Evolutionary conservation across 1,284 basidiomycete genomes (phyloP), one percentile per base, ranked within the genome.

Genomic region (Bondarzewia mesenterica): DNA sequence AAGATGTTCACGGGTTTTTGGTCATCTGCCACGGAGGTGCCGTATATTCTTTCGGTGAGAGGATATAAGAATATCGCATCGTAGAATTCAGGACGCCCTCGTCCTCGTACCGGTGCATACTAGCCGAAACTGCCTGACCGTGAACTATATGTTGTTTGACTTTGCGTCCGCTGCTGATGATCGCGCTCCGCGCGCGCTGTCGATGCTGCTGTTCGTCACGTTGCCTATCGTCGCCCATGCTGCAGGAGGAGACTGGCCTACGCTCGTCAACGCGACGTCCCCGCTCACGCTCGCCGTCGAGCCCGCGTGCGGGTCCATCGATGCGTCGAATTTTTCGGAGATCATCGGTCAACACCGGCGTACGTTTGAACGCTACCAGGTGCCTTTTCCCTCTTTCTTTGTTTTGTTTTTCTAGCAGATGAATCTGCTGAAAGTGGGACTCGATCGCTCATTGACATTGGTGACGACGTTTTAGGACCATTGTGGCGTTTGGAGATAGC

Each of bases 401-500:
- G n/a, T n/a, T n/a, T n/a, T n/a, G n/a, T n/a, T n/a, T n/a, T n/a
- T n/a, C n/a, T n/a, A n/a, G 29, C 29, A 10, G 29, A 2, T 10
- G 5, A n/a, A n/a, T 10, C 29, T 10, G n/a, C 29, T 32, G 5
- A 3, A n/a, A n/a, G 12, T 1, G 29, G 29, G 29, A 4, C 38
- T 39, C 14, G 12, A 10, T 40, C 6, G 21, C 38, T 22, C 7
- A 18, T 10, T 40, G 29, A 32, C 1, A 12, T 32, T 2, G 29
- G 5, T 22, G n/a, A 2, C 10, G 3, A 4, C n/a, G 21, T 18
- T 40, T 10, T 5, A 40, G 38, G 38, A 40, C 38, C 12, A 18
- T 40, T 18, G 38, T 40, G 38, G 38, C 38, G 38, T 40, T 40
- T 22, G 38, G 38, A 18, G 38, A 40, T 40, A 40, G 38, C 38